Evolutionary conservation across 2,329 filamentous ascomycete genomes (phyloP).

Genomic region (Stachybotrys chartarum): DNA sequence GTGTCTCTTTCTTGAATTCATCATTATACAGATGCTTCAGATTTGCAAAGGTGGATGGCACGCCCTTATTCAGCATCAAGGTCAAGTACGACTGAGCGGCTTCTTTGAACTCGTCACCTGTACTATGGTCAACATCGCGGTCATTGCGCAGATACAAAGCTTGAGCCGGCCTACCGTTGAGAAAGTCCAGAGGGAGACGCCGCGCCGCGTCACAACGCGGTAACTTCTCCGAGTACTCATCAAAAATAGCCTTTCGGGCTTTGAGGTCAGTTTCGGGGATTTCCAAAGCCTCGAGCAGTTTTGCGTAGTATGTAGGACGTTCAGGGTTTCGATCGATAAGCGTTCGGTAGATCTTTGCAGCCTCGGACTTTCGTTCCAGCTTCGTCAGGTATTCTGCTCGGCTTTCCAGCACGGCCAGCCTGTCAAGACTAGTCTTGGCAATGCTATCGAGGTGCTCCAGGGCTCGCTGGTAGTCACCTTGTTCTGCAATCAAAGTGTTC

Average conservation of each 20-base stretch:
- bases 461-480: slow-evolving; percentile 74
- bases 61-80: slow-evolving; percentile 82
- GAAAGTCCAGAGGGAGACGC: slow-evolving; percentile 82
- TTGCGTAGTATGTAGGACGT: slow-evolving; percentile 78
- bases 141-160: background rate
- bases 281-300: slow-evolving; percentile 61
- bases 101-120: slow-evolving; percentile 70
- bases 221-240: slow-evolving; percentile 71
- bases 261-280: slow-evolving; percentile 51
- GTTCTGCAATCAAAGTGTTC: slow-evolving; percentile 87
- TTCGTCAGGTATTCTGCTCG: slow-evolving; percentile 78
- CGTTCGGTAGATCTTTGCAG: slow-evolving; percentile 70
- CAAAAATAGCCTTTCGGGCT: slow-evolving; percentile 63
- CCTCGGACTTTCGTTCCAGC: slow-evolving; percentile 71
- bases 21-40: slow-evolving; percentile 88
- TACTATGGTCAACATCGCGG: slow-evolving; percentile 9
- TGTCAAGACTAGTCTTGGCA: slow-evolving; percentile 73
- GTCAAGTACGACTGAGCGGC: slow-evolving; percentile 74
- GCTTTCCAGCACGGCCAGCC: slow-evolving; percentile 76
- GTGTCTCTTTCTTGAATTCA: slow-evolving; percentile 64
- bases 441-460: slow-evolving; percentile 78
- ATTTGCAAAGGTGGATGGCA: slow-evolving; percentile 94
- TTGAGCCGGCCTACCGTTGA: slow-evolving; percentile 50
- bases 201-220: slow-evolving; percentile 78
- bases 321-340: slow-evolving; percentile 85